These are phyloP conservation scores for Periconia sp. DNA, from an alignment of 2,329 filamentous ascomycete species.

Conservation along the genomic window DNA sequence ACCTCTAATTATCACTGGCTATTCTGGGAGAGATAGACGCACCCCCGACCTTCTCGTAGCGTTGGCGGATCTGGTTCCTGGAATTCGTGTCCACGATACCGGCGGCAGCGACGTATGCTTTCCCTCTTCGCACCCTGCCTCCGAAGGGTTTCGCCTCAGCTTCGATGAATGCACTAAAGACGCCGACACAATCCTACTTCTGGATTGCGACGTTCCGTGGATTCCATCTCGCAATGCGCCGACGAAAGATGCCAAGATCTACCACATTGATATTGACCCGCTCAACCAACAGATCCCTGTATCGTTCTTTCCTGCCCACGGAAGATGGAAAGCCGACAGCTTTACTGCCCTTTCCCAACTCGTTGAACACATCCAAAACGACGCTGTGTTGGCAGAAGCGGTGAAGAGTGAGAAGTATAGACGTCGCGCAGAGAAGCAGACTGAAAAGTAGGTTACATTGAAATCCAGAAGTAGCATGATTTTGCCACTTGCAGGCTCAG, in stretches of 20 bases:
- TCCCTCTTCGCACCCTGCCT: slow-evolving; percentile 20
- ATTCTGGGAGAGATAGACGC: slow-evolving; percentile 15
- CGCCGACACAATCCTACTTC: slow-evolving; percentile 18
- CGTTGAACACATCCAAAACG: slow-evolving; percentile 18
- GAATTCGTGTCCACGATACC: slow-evolving; percentile 18
- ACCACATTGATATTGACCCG: slow-evolving; percentile 67
- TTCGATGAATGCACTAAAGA: slow-evolving; percentile 14
- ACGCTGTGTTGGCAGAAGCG: slow-evolving; percentile 1
- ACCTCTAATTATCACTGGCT: slow-evolving; percentile 24
- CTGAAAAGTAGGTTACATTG: slow-evolving; percentile 1
- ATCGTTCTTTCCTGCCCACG: slow-evolving; percentile 68
- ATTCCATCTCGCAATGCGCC: slow-evolving; percentile 51
- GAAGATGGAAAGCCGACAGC: slow-evolving; percentile 68
- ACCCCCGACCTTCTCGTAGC: slow-evolving; percentile 11
- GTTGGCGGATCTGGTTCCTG: slow-evolving; percentile 14
- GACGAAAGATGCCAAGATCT: slow-evolving; percentile 55
- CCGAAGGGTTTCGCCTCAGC: slow-evolving; percentile 13
- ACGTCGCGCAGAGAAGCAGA: background rate
- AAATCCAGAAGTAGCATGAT: too few species aligned
- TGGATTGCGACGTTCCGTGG: slow-evolving; percentile 27
- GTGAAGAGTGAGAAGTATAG: slow-evolving; percentile 3
- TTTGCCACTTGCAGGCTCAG: too few species aligned
- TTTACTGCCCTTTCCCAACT: slow-evolving; percentile 50
- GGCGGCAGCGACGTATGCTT: slow-evolving; percentile 22
- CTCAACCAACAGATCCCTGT: slow-evolving; percentile 73